Evolutionary conservation across 2,329 filamentous ascomycete genomes (phyloP).

Genomic region (Talaromyces verruculosus): DNA sequence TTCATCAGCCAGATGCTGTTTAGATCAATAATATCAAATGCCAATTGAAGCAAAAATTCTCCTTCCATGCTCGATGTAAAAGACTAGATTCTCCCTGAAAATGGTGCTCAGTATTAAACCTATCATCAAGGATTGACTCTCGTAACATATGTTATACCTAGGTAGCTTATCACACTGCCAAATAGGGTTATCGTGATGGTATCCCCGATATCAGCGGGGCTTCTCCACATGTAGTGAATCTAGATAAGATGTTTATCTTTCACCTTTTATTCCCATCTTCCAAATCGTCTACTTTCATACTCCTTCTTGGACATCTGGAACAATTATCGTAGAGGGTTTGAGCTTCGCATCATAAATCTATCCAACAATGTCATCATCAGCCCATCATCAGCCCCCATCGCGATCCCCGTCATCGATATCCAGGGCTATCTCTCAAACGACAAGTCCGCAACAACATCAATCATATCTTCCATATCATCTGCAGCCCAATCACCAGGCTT

Average conservation of each 20-base stretch:
- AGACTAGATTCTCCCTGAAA: neutral
- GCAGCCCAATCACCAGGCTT: conserved; percentile 29
- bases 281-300: neutral
- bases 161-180: neutral
- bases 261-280: neutral
- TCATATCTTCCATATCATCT: conserved; percentile 4
- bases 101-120: neutral
- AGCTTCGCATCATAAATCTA: neutral
- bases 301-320: no score
- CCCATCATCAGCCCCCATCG: neutral
- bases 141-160: neutral
- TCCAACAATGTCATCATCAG: neutral
- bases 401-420: conserved; percentile 11
- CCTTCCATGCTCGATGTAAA: neutral
- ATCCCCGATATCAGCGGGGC: neutral
- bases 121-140: neutral
- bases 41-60: neutral
- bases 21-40: neutral
- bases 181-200: neutral
- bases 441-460: neutral
- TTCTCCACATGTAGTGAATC: neutral
- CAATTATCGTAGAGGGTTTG: neutral
- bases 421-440: neutral
- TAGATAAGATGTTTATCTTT: neutral
- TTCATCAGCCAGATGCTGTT: conserved; percentile 5